Base-by-base conservation (phyloP, 140 eudicot species). In the Anethum foeniculum region DNA sequence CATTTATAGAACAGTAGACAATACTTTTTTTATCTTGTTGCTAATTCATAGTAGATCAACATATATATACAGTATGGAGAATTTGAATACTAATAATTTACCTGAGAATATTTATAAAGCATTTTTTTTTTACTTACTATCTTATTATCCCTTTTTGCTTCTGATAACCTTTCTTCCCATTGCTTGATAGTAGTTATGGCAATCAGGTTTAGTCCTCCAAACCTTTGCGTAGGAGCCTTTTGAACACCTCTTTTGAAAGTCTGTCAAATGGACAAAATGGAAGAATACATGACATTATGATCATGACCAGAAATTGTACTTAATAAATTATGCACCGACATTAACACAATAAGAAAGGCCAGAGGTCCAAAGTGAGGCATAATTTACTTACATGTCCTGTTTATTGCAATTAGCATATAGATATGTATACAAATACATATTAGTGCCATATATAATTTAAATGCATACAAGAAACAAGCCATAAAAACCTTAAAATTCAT, bases 141-240 rank as follows among this genome's bases (percentile, higher is more conserved):
- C 72, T 87, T 89, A 38, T 81, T 82, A 64, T 80, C 79, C 62
- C 78, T 68, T 38, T 77, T 87, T 44, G 93, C 89, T 71, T 89
- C 88, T 6, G 88, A 71, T 38, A 78, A 41, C 76, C 85, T 85
- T 48, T 87, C 86, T 81, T 89, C 93, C 90, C 93, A 89, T 82
- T 68, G 77, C 39, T 58, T 79, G 30, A 78, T 76, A 72, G 84
- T 80, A 58, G 79, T 80, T 38, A 89, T 64, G 32, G 73, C 78
- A 25, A 79, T 81, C 62, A 16, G 34, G n/a, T 9, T 18, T 3
- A 38, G 48, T 65, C 73, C 73, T 0, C 73, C 21, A 65, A 27
- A 39, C 73, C 39, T 65, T 65, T 14, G 73, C 21, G 73, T 65
- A 65, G 73, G 73, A 65, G 28, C 73, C 73, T 65, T 65, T 2